These are phyloP conservation scores for Agarophyton chilense DNA, from an alignment of 23 red algal species.

Conservation along the genomic window DNA sequence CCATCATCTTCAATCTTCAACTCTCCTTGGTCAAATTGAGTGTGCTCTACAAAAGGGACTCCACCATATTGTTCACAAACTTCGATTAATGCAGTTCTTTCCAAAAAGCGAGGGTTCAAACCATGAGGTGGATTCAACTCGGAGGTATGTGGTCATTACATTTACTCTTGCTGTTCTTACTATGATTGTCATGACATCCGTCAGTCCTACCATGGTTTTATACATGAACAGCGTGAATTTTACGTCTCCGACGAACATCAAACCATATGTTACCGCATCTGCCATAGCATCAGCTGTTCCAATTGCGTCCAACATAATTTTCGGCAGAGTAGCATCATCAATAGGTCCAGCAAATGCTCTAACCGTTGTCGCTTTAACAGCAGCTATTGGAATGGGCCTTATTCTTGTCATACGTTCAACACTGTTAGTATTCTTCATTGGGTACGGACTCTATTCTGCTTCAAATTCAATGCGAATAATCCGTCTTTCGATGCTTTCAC, in stretches of 20 bases:
- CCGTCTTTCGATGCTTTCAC: slow-evolving; percentile 44
- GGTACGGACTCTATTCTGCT: slow-evolving; percentile 40
- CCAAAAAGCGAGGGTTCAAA: background rate
- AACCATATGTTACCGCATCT: slow-evolving; percentile 48
- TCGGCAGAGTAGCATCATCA: slow-evolving; percentile 31
- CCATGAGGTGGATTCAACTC: background rate
- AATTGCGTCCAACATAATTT: slow-evolving; percentile 44
- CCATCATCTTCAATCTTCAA: slow-evolving; percentile 12
- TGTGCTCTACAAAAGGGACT: background rate
- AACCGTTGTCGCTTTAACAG: background rate
- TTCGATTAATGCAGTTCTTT: background rate
- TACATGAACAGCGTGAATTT: slow-evolving; percentile 58
- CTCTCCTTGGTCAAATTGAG: background rate
- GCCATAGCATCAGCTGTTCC: slow-evolving; percentile 52
- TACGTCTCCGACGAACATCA: slow-evolving; percentile 39
- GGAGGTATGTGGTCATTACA: slow-evolving; percentile 7
- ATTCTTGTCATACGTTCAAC: background rate
- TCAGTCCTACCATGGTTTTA: slow-evolving; percentile 51
- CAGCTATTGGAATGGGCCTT: slow-evolving; percentile 52
- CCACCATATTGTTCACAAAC: background rate
- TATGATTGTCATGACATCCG: slow-evolving; percentile 64
- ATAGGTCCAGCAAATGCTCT: slow-evolving; percentile 48
- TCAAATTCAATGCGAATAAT: slow-evolving; percentile 57
- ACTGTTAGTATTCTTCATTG: slow-evolving; percentile 38
- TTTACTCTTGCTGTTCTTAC: slow-evolving; percentile 61